Conservation (phyloP, 1,284 basidiomycete species). For the Phaffia rhodozyma region DNA sequence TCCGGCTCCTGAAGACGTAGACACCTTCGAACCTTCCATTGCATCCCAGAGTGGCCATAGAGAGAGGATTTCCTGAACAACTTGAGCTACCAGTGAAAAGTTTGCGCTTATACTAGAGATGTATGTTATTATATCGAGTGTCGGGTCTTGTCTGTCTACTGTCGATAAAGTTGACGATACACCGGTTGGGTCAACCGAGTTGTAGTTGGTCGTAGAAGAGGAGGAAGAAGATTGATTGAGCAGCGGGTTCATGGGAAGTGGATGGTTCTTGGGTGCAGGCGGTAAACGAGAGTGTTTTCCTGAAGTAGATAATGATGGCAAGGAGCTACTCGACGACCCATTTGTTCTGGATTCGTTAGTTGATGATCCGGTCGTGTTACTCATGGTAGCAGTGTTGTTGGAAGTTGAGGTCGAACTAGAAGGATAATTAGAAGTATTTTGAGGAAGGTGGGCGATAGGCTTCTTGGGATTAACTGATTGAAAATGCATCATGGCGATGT, state of each 20-base stretch:
- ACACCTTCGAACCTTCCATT: conserved; percentile 1
- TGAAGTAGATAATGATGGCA: not conserved
- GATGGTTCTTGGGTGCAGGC: not conserved
- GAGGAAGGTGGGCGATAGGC: not conserved
- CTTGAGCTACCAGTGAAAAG: conserved; percentile 5
- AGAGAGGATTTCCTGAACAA: conserved; percentile 16
- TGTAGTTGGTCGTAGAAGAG: too few relatives aligned
- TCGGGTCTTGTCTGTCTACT: too few relatives aligned
- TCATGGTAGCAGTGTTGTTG: too few relatives aligned
- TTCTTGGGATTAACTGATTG: conserved; percentile 6
- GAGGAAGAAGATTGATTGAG: not conserved
- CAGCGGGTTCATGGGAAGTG: conserved; percentile 12
- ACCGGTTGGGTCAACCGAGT: too few relatives aligned
- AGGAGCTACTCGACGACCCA: too few relatives aligned
- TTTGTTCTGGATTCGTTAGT: too few relatives aligned
- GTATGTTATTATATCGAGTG: conserved; percentile 5
- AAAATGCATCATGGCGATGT: conserved; percentile 56
- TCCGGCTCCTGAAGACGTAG: too few relatives aligned
- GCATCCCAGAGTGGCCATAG: conserved; percentile 18
- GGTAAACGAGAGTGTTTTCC: not conserved
- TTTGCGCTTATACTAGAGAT: conserved; percentile 14
- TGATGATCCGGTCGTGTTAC: too few relatives aligned
- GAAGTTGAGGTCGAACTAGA: not conserved
- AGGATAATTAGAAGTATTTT: not conserved
- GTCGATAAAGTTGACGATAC: too few relatives aligned